Evolutionary conservation across 352 stramenopile genomes (phyloP).

Genomic region (Phytopythium kandeliae): DNA sequence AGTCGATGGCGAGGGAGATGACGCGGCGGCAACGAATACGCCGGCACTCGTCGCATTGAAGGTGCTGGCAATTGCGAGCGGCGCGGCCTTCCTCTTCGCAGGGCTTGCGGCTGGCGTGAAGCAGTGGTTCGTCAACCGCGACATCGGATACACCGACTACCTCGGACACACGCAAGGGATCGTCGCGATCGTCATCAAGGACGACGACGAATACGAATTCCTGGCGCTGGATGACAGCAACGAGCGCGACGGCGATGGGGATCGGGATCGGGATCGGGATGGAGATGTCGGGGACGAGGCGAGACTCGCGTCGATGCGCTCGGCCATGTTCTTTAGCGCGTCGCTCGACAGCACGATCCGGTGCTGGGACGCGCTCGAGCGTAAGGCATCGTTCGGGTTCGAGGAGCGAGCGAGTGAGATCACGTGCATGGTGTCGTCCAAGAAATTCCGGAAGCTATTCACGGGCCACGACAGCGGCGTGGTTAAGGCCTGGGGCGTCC

Average conservation of each 20-base stretch:
- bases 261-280: too few relatives aligned
- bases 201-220: slow-evolving; percentile 15
- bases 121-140: slow-evolving; percentile 55
- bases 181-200: slow-evolving; percentile 35
- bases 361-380: slow-evolving; percentile 72
- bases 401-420: slow-evolving; percentile 63
- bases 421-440: slow-evolving; percentile 46
- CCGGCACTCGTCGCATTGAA: slow-evolving; percentile 1
- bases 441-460: slow-evolving; percentile 45
- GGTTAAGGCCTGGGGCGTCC: slow-evolving; percentile 60
- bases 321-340: slow-evolving; percentile 41
- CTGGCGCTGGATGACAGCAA: neutral
- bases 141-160: slow-evolving; percentile 56
- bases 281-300: neutral
- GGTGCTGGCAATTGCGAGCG: neutral
- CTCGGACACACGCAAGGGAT: slow-evolving; percentile 43
- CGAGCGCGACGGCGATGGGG: too few relatives aligned
- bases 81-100: slow-evolving; percentile 34
- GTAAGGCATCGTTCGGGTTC: slow-evolving; percentile 55
- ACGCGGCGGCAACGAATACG: neutral
- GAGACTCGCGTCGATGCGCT: neutral
- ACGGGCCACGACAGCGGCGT: slow-evolving; percentile 51
- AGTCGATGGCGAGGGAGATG: neutral
- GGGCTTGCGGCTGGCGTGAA: slow-evolving; percentile 37
- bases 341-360: slow-evolving; percentile 68